Evolutionary conservation across 2,329 filamentous ascomycete genomes (phyloP), one percentile per base, ranked within the genome.

Genomic region (Balansia obtecta): DNA sequence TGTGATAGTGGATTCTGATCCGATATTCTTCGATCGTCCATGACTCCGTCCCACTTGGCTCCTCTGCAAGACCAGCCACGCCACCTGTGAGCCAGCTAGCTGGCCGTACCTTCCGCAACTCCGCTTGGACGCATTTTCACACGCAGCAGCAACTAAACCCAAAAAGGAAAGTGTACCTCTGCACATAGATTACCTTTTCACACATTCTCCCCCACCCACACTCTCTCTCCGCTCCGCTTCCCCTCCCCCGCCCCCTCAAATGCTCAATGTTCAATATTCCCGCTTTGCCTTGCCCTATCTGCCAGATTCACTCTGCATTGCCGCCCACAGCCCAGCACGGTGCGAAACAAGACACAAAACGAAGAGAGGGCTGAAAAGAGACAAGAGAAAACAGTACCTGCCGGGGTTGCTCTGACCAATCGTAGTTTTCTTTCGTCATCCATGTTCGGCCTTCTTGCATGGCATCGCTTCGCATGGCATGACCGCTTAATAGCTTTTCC

Each of bases 361-460:
- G 9, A 18, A 41, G 27, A 48, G 18, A 33, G 15, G 27, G 16
- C 27, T 7, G 15, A 16, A 15, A 34, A 16, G 11, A 34, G 15
- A 10, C 16, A 22, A 15, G 32, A 38, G 18, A 37, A 16, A 32
- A 43, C 40, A 48, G n/a, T 37, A 27, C 27, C 39, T 42, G 41
- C 39, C 49, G 49, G 43, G 46, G 38, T 42, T 42, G 38, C 22
- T 42, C 38, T 43, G 44, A 13, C 49, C 49, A 46, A 50, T 50
- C 30, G 15, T 13, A 15, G 11, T 30, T 15, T 13, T 13, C 16
- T 8, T 18, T n/a, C 22, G 12, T 9, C 41, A 2, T 7, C 16
- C 18, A 42, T 42, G 11, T 27, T 27, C 3, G 22, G 22, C 15
- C 11, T 22, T 18, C 45, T 18, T 18, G 20, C 18, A 13, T 16